These are phyloP conservation scores for Pistacia atlantica DNA, from an alignment of 345 rosid species.

Conservation along the genomic window DNA sequence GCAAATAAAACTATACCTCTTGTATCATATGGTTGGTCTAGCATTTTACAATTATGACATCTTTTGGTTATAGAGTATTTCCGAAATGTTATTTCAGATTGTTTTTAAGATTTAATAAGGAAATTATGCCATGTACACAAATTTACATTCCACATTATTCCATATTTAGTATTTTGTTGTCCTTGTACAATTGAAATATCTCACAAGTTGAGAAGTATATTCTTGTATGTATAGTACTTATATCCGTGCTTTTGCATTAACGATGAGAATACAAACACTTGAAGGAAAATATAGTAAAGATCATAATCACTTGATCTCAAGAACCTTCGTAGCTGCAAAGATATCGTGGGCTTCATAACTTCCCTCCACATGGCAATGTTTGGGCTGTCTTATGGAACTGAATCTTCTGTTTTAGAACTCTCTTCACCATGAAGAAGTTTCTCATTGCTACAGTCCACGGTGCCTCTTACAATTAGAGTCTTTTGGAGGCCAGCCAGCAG, in stretches of 20 bases:
- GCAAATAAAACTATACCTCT: too few species aligned
- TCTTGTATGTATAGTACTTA: conserved; percentile 15
- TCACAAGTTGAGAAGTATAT: conserved; percentile 10
- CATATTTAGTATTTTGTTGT: conserved; percentile 1
- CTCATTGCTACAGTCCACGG: conserved; percentile 61
- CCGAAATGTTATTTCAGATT: background rate
- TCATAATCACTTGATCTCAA: conserved; percentile 46
- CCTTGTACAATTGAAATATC: conserved; percentile 7
- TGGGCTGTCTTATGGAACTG: conserved; percentile 47
- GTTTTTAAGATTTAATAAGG: background rate
- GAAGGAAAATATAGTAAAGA: conserved; percentile 17
- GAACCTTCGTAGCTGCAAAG: conserved; percentile 43
- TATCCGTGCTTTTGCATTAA: conserved; percentile 19
- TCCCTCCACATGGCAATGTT: conserved; percentile 43
- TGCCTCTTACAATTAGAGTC: conserved; percentile 59
- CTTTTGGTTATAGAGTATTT: background rate
- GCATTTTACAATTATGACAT: background rate
- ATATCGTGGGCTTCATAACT: conserved; percentile 48
- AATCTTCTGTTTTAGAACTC: conserved; percentile 60
- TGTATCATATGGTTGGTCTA: too few species aligned
- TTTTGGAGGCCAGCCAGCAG: conserved; percentile 76
- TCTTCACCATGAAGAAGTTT: conserved; percentile 58
- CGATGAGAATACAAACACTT: conserved; percentile 11
- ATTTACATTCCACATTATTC: conserved; percentile 5
- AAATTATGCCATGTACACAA: background rate